Percentiles rank a stretch among this genome's conserved stretches.
Conservation (phyloP, 2,329 filamentous ascomycete species). For the Stagonosporopsis vannaccii region DNA sequence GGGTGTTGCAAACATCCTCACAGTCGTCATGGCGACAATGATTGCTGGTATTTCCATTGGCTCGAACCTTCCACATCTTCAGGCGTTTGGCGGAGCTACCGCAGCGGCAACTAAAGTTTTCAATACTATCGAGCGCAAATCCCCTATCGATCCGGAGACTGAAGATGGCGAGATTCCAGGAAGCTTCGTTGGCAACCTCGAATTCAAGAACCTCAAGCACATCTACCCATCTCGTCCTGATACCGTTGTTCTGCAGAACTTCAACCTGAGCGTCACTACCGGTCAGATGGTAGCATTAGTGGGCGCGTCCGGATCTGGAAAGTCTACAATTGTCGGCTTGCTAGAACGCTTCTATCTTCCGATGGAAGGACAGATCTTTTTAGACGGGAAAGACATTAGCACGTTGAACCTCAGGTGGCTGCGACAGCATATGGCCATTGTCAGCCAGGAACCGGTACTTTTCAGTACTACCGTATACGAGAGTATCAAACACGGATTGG, state of each 20-base stretch:
- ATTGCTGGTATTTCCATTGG: slow-evolving; percentile 92
- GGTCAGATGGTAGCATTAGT: slow-evolving; percentile 94
- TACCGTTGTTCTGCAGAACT: slow-evolving; percentile 84
- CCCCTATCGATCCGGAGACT: slow-evolving; percentile 80
- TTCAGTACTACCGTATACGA: slow-evolving; percentile 89
- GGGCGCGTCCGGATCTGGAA: slow-evolving; percentile 91
- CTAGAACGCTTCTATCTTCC: slow-evolving; percentile 95
- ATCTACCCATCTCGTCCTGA: slow-evolving; percentile 95
- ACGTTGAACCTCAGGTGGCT: slow-evolving; percentile 88
- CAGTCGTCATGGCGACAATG: slow-evolving; percentile 88
- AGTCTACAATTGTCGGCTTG: slow-evolving; percentile 91
- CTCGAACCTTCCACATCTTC: slow-evolving; percentile 72
- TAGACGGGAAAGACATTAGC: slow-evolving; percentile 84
- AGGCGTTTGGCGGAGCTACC: slow-evolving; percentile 83
- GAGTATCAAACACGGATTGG: slow-evolving; percentile 89
- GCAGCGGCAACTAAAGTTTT: slow-evolving; percentile 92
- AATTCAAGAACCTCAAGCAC: slow-evolving; percentile 83
- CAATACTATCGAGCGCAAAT: slow-evolving; percentile 87
- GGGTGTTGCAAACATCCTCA: slow-evolving; percentile 75
- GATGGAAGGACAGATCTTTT: slow-evolving; percentile 76
- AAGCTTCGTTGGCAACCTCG: slow-evolving; percentile 76
- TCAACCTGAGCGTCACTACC: slow-evolving; percentile 80
- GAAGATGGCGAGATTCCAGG: slow-evolving; percentile 77
- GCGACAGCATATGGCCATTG: slow-evolving; percentile 88
- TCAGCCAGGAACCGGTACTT: slow-evolving; percentile 90